Percentiles rank a stretch among this genome's conserved stretches.
Conservation (phyloP, 1,284 basidiomycete genomes). For the Ustilago bromivora region DNA sequence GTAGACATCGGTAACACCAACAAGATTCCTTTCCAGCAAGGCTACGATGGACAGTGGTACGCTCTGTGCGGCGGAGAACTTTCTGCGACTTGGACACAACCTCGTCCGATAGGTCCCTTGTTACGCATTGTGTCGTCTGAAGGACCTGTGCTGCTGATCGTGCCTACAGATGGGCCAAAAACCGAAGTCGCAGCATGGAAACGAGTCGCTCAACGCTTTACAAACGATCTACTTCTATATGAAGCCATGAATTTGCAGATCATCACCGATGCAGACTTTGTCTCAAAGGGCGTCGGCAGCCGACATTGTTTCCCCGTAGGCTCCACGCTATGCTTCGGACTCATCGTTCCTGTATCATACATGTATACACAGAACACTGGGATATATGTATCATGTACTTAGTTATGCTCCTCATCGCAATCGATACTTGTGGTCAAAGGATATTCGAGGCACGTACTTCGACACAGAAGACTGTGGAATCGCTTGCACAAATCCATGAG, state of each 20-base stretch:
- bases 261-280: constrained; percentile 33
- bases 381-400: no score
- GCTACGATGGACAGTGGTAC: constrained; percentile 8
- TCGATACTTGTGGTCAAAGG: neutral
- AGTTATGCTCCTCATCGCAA: no score
- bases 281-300: neutral
- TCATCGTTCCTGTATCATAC: no score
- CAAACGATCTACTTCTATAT: constrained; percentile 44
- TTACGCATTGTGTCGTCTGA: constrained; percentile 33
- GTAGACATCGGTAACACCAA: neutral
- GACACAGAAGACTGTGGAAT: no score
- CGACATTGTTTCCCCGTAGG: no score
- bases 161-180: constrained; percentile 16
- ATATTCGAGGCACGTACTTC: neutral
- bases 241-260: constrained; percentile 43
- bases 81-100: neutral
- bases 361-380: no score
- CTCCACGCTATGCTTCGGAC: no score
- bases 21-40: constrained; percentile 6
- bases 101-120: constrained; percentile 41
- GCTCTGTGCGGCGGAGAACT: neutral
- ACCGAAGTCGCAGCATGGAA: constrained; percentile 18
- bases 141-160: constrained; percentile 39
- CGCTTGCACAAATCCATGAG: no score
- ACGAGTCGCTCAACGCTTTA: constrained; percentile 32